These are phyloP conservation scores for Fusarium tricinctum DNA, from an alignment of 2,329 filamentous ascomycete genomes.

Conservation along the genomic window DNA sequence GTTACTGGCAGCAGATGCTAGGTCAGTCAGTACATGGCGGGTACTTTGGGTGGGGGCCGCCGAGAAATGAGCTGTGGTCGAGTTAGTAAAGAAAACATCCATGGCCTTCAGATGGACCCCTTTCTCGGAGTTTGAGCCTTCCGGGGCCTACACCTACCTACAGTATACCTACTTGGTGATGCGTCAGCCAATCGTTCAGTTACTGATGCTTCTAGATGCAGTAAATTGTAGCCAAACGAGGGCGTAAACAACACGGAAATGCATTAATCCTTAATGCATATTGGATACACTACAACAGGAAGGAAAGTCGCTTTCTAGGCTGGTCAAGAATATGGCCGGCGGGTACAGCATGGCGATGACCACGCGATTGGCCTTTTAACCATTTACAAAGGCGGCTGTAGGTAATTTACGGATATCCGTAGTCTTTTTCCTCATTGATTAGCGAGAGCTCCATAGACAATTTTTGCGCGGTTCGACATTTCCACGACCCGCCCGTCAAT, in stretches of 20 bases:
- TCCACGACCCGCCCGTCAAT: constrained; percentile 3
- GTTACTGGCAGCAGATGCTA: neutral
- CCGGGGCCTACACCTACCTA: neutral
- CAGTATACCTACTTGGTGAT: constrained; percentile 4
- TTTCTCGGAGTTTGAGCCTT: constrained; percentile 27
- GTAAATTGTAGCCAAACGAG: neutral
- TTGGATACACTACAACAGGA: neutral
- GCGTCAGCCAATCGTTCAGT: constrained; percentile 6
- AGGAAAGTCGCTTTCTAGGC: neutral
- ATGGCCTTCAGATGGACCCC: constrained; percentile 8
- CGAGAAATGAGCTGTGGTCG: constrained; percentile 45
- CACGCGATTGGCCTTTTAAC: constrained; percentile 35
- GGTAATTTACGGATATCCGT: neutral
- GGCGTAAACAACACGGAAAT: neutral
- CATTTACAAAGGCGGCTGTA: constrained; percentile 32
- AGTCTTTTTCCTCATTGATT: neutral
- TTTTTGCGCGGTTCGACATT: constrained; percentile 5
- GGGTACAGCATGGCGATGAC: constrained; percentile 32
- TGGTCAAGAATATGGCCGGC: constrained; percentile 11
- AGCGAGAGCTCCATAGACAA: constrained; percentile 5
- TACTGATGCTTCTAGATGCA: constrained; percentile 4
- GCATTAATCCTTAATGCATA: neutral
- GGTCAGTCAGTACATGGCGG: constrained; percentile 18
- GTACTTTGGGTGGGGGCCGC: constrained; percentile 33
- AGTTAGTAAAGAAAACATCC: constrained; percentile 15